Base-by-base conservation (phyloP, 805 yeast species). In the Hanseniaspora osmophila region DNA sequence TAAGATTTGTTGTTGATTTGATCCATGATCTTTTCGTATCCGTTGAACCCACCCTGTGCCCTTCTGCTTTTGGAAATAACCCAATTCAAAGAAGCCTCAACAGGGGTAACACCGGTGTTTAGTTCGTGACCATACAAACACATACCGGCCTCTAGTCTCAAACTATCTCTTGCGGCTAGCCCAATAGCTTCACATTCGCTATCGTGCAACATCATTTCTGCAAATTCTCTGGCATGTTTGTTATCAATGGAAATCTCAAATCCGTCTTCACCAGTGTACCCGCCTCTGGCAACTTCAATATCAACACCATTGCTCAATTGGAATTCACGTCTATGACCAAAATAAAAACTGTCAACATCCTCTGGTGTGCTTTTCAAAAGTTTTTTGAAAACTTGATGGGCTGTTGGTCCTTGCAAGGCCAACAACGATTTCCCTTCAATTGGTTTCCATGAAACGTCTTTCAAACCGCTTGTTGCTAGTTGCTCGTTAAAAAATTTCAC, bases 241-340 rank as follows among this genome's bases (percentile, higher is more conserved):
- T 74, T 67, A 27, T 85, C 81, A 49, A 88, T 79, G 9, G 94
- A 79, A 48, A 90, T 74, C 63, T 92, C 98, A 62, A 92, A 90
- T 1, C 98, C 98, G 61, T 92, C 98, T 65, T 92, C 98, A 16
- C 98, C 98, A 6, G 98, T 92, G 68, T 92, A 92, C 2, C 98
- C 98, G 19, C 94, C 84, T 63, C 98, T 79, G 3, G 95, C 84
- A n/a, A 87, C 72, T 58, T 87, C 94, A 44, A 82, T 69, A 43
- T 69, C 66, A 29, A 66, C 61, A 27, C 61, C 57, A 43, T 65
- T 63, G 33, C 58, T 51, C 22, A 64, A 49, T 61, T 58, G 45
- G 64, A 68, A 55, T 61, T 67, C 45, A 27, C 58, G 52, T 37
- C 70, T 72, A 54, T 76, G 72, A 44, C 97, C 97, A 61, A 92